These are phyloP conservation scores for Anastatica hierochuntica DNA, from an alignment of 345 rosid species.

Conservation along the genomic window DNA sequence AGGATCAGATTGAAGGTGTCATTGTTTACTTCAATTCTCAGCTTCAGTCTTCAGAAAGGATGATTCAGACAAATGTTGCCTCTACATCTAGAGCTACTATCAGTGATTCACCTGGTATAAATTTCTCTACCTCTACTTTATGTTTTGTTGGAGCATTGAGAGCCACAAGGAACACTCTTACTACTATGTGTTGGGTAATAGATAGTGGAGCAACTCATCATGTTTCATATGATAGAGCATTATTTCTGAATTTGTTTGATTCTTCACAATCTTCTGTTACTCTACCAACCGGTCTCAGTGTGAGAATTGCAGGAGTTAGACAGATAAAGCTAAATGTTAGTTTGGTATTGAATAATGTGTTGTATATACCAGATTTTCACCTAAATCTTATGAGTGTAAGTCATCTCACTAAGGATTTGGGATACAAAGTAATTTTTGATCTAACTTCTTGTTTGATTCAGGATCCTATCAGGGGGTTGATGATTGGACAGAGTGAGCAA, in stretches of 20 bases:
- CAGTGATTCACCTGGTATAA: background rate
- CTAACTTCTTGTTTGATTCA: background rate
- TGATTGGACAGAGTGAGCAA: background rate
- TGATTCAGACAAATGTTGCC: too few relatives aligned
- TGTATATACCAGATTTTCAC: background rate
- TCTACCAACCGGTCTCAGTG: too few relatives aligned
- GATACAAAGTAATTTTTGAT: background rate
- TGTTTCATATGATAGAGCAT: too few relatives aligned
- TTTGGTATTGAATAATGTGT: background rate
- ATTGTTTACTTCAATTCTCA: background rate
- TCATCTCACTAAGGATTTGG: background rate
- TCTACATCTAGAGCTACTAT: background rate
- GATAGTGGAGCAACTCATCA: too few relatives aligned
- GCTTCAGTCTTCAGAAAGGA: accelerated
- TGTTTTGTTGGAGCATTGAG: background rate
- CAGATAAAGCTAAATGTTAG: background rate
- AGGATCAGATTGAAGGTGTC: background rate
- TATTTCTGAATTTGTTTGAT: too few relatives aligned
- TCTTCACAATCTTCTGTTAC: too few relatives aligned
- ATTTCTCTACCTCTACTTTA: background rate
- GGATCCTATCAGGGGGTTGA: background rate
- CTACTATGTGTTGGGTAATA: too few relatives aligned
- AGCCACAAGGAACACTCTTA: too few relatives aligned
- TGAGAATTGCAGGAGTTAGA: background rate
- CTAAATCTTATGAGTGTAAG: background rate